Evolutionary conservation across 257 asterid species (phyloP).

Genomic region (Solanum peruvianum): DNA sequence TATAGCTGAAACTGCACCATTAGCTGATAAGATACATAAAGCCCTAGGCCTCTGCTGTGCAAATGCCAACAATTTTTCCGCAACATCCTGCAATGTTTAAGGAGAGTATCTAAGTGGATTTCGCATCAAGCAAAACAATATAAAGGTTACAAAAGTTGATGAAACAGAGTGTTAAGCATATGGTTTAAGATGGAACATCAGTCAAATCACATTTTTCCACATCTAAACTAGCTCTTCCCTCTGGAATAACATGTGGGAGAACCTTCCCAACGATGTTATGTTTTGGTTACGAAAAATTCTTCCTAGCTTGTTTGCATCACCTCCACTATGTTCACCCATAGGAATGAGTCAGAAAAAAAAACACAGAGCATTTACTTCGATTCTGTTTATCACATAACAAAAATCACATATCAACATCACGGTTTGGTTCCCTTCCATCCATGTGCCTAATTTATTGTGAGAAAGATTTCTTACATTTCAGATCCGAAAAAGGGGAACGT

Average conservation of each 20-base stretch:
- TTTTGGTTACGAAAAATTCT: background rate
- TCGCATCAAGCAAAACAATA: background rate
- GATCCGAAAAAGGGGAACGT: background rate
- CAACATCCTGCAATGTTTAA: conserved; percentile 53
- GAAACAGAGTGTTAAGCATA: background rate
- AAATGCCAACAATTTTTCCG: conserved; percentile 74
- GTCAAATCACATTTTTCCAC: background rate
- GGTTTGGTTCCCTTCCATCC: background rate
- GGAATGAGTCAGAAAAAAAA: background rate
- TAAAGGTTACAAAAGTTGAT: background rate
- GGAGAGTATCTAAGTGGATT: background rate
- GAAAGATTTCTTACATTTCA: background rate
- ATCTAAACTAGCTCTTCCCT: background rate
- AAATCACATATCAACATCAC: background rate
- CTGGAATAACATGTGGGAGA: background rate
- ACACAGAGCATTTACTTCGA: background rate
- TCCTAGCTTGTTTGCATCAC: background rate
- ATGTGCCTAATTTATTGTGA: background rate
- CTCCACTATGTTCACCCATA: background rate
- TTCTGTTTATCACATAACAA: background rate
- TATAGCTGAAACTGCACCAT: conserved; percentile 67
- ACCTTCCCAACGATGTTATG: background rate
- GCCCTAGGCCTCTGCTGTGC: conserved; percentile 96
- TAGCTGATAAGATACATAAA: conserved; percentile 79
- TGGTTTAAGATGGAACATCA: background rate